phyloP scores from a whole-genome alignment of 2,329 filamentous ascomycete species.

The Teratosphaeria zuluensis region DNA sequence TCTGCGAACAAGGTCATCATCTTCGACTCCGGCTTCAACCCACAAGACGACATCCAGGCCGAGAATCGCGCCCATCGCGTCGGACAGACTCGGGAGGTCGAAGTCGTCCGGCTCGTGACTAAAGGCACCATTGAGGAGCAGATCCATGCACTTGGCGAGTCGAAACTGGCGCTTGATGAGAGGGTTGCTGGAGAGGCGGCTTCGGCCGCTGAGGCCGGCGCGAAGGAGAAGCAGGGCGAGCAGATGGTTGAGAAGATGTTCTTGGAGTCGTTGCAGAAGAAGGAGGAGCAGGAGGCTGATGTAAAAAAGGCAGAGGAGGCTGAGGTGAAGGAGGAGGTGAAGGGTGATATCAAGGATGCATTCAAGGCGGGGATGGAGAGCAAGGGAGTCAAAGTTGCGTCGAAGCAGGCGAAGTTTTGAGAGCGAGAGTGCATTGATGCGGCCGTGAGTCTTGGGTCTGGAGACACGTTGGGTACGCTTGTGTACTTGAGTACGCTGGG shows the following conservation, averaged over 20 bases:
- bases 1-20: conserved; percentile 96
- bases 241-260: conserved; percentile 31
- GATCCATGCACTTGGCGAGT: conserved; percentile 81
- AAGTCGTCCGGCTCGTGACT: conserved; percentile 78
- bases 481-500: neutral
- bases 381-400: conserved; percentile 30
- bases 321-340: neutral
- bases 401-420: conserved; percentile 18
- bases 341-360: conserved; percentile 30
- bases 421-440: neutral
- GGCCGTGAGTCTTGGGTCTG: too few relatives aligned
- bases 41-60: conserved; percentile 95
- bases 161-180: conserved; percentile 82
- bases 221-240: conserved; percentile 31
- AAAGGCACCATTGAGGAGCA: conserved; percentile 82
- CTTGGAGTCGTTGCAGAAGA: conserved; percentile 12
- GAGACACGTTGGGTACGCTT: neutral
- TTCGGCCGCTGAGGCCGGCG: conserved; percentile 21
- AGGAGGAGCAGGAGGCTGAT: conserved; percentile 7
- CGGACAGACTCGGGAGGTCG: conserved; percentile 81
- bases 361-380: conserved; percentile 33
- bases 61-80: conserved; percentile 95
- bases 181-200: conserved; percentile 54
- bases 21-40: conserved; percentile 95
- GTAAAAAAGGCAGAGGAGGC: neutral